Evolutionary conservation across 1,284 basidiomycete genomes (phyloP).

Genomic region (Rhodotorula sp.): DNA sequence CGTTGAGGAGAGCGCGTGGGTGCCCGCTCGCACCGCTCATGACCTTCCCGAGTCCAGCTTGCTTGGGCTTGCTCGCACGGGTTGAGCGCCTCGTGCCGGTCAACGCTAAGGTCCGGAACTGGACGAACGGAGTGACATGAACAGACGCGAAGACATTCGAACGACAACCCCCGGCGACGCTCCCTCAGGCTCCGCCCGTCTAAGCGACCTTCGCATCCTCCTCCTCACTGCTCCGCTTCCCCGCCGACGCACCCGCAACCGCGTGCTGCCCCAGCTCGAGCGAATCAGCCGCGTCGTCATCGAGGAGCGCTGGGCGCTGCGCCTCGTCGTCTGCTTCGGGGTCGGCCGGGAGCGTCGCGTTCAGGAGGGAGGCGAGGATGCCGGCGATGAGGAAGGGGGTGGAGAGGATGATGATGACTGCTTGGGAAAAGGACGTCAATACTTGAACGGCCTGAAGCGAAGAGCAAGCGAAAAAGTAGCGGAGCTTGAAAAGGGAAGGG

Average conservation of each 20-base stretch:
- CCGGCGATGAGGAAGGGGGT: constrained; percentile 1
- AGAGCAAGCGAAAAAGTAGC: neutral
- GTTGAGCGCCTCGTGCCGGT: too few relatives aligned
- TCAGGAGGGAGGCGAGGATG: neutral
- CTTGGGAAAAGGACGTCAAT: neutral
- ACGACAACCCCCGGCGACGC: neutral
- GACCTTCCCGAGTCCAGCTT: too few relatives aligned
- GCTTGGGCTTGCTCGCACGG: too few relatives aligned
- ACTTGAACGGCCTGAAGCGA: neutral
- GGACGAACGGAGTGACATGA: too few relatives aligned
- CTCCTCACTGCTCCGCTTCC: neutral
- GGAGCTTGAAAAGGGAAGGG: neutral
- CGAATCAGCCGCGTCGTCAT: neutral
- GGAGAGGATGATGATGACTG: neutral
- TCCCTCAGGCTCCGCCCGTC: neutral
- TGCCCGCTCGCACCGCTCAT: too few relatives aligned
- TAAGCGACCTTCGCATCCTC: neutral
- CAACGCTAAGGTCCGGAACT: too few relatives aligned
- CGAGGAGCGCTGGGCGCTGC: neutral
- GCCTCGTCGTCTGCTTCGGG: neutral
- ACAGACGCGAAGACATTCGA: neutral
- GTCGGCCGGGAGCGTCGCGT: neutral
- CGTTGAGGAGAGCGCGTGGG: too few relatives aligned
- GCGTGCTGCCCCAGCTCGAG: neutral
- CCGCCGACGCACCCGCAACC: too few relatives aligned